Percentiles rank a stretch among this genome's conserved stretches.
These are phyloP conservation scores for Phytophthora gonapodyides DNA, from an alignment of 352 stramenopile genomes.

Conservation along the genomic window DNA sequence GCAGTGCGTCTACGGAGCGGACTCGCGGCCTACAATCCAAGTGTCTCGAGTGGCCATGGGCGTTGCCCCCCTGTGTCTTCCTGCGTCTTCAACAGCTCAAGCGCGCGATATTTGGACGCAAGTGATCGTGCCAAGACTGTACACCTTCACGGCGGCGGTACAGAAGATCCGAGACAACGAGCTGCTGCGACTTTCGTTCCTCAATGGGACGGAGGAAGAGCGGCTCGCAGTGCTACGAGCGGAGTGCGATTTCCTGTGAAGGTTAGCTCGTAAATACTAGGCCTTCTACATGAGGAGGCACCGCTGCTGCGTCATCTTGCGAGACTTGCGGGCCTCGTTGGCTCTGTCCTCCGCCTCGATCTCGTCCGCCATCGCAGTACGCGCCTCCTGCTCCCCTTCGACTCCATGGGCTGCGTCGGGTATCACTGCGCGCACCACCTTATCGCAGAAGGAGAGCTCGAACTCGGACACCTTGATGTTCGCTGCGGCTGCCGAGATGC, in stretches of 20 bases:
- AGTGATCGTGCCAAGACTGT: slow-evolving; percentile 70
- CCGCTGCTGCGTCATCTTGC: slow-evolving; percentile 21
- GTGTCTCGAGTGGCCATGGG: slow-evolving; percentile 57
- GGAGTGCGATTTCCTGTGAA: slow-evolving; percentile 67
- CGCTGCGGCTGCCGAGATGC: slow-evolving; percentile 65
- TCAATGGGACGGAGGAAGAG: slow-evolving; percentile 57
- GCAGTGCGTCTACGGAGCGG: slow-evolving; percentile 61
- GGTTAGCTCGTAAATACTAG: slow-evolving; percentile 15
- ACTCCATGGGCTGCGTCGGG: slow-evolving; percentile 19
- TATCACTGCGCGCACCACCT: slow-evolving; percentile 63
- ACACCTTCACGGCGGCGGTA: slow-evolving; percentile 50
- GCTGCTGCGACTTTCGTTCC: slow-evolving; percentile 56
- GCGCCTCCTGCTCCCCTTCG: slow-evolving; percentile 45
- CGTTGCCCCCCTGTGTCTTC: slow-evolving; percentile 44
- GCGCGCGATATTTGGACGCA: slow-evolving; percentile 52
- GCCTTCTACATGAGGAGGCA: slow-evolving; percentile 45
- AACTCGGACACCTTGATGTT: slow-evolving; percentile 79
- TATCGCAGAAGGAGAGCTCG: slow-evolving; percentile 83
- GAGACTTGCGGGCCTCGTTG: slow-evolving; percentile 47
- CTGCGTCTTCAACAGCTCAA: slow-evolving; percentile 17
- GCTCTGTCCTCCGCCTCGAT: slow-evolving; percentile 82
- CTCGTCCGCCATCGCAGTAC: slow-evolving; percentile 69
- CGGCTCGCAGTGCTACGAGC: slow-evolving; percentile 49
- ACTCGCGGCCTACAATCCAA: slow-evolving; percentile 44
- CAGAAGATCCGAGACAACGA: slow-evolving; percentile 57